Conservation (phyloP, 2,329 filamentous ascomycete species). For the Shiraia sp. region DNA sequence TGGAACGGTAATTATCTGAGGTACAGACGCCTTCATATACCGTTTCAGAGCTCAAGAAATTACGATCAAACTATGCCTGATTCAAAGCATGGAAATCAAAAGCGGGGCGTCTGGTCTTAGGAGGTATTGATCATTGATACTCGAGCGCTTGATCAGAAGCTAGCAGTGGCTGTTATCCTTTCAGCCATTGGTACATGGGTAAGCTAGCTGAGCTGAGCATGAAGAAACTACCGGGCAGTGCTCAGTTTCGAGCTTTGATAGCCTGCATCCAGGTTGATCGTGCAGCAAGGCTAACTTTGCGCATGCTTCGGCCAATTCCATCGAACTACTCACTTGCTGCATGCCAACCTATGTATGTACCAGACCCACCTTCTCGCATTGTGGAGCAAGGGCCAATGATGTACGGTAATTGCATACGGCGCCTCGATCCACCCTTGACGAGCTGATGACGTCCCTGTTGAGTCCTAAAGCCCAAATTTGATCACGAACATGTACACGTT, state of each 20-base stretch:
- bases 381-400: too few species aligned
- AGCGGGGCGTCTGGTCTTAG: conserved; percentile 13
- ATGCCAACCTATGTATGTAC: not conserved
- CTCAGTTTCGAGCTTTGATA: conserved; percentile 1
- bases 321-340: conserved; percentile 1
- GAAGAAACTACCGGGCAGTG: not conserved
- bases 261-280: not conserved
- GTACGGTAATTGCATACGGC: too few species aligned
- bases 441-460: too few species aligned
- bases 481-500: too few species aligned
- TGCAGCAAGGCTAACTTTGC: too few species aligned
- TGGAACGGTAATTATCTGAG: conserved; percentile 5
- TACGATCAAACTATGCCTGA: not conserved
- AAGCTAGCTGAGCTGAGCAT: not conserved
- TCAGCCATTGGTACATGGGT: not conserved
- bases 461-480: too few species aligned
- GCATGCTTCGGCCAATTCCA: not conserved
- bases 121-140: conserved; percentile 9
- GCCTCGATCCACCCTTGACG: too few species aligned
- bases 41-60: conserved; percentile 2
- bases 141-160: conserved; percentile 1
- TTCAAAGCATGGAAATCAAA: conserved; percentile 9
- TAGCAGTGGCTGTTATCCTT: not conserved
- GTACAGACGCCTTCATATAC: conserved; percentile 3
- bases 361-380: conserved; percentile 1